Evolutionary conservation across 805 yeast species (phyloP).

Genomic region (Torulaspora delbrueckii): DNA sequence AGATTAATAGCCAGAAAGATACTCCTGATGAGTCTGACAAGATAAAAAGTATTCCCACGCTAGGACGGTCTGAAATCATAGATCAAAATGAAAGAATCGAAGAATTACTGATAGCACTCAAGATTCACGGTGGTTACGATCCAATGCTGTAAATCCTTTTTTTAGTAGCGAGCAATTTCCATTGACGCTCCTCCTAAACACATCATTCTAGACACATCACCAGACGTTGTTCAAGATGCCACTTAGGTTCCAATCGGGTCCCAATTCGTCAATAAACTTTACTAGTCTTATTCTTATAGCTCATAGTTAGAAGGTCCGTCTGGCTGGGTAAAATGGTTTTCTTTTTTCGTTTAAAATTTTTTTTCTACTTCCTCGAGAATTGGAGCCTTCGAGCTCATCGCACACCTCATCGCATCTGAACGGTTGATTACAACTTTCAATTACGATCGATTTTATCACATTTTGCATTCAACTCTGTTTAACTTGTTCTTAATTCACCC

Average conservation of each 20-base stretch:
- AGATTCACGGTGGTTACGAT: constrained; percentile 21
- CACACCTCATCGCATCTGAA: constrained; percentile 10
- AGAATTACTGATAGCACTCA: constrained; percentile 20
- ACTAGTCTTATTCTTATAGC: too few species aligned
- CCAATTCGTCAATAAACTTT: too few species aligned
- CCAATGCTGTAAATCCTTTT: neutral
- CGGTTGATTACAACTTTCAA: neutral
- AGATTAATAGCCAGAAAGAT: neutral
- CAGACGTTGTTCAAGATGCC: too few species aligned
- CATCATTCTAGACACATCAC: too few species aligned
- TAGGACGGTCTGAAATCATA: neutral
- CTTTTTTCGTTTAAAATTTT: constrained; percentile 1
- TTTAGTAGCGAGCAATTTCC: too few species aligned
- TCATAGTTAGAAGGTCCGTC: too few species aligned
- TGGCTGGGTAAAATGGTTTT: constrained; percentile 3
- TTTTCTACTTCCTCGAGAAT: constrained; percentile 1
- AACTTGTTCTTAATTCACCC: constrained; percentile 10
- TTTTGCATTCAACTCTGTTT: neutral
- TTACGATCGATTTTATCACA: neutral
- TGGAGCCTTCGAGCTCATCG: constrained; percentile 12
- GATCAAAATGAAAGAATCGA: constrained; percentile 18
- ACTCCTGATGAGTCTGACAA: neutral
- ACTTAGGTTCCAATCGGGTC: too few species aligned
- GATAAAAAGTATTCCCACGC: neutral
- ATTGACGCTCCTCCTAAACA: too few species aligned